phyloP scores from a whole-genome alignment of 2,329 filamentous ascomycete species.

The Aspergillus transmontanensis region DNA sequence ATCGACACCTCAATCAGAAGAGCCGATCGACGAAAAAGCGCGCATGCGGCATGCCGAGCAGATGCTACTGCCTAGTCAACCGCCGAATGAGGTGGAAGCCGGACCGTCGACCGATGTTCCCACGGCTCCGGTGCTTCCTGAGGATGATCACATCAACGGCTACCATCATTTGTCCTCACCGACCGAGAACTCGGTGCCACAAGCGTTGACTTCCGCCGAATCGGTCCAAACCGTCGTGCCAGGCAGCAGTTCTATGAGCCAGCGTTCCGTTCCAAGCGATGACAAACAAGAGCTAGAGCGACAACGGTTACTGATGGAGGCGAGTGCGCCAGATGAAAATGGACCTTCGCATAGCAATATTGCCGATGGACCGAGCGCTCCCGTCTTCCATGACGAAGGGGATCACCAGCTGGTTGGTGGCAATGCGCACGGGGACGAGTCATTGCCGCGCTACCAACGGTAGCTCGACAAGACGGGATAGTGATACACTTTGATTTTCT shows the following conservation, averaged over 20 bases:
- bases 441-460: constrained; percentile 49
- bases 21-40: constrained; percentile 77
- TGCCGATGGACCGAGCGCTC: constrained; percentile 55
- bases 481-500: constrained; percentile 23
- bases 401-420: constrained; percentile 50
- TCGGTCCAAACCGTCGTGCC: constrained; percentile 35
- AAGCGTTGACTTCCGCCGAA: constrained; percentile 30
- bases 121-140: constrained; percentile 47
- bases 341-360: constrained; percentile 12
- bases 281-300: constrained; percentile 81
- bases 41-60: constrained; percentile 75
- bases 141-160: constrained; percentile 58
- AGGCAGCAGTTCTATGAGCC: constrained; percentile 40
- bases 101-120: constrained; percentile 51
- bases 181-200: constrained; percentile 22
- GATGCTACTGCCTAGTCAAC: constrained; percentile 78
- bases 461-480: constrained; percentile 22
- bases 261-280: constrained; percentile 49
- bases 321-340: constrained; percentile 58
- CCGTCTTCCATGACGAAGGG: constrained; percentile 61
- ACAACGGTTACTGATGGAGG: constrained; percentile 63
- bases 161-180: constrained; percentile 33
- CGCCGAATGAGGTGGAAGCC: constrained; percentile 54
- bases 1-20: constrained; percentile 58
- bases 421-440: constrained; percentile 40